Evolutionary conservation across 768 basidiomycete genomes (phyloP).

Genomic region (Heimioporus sp.): DNA sequence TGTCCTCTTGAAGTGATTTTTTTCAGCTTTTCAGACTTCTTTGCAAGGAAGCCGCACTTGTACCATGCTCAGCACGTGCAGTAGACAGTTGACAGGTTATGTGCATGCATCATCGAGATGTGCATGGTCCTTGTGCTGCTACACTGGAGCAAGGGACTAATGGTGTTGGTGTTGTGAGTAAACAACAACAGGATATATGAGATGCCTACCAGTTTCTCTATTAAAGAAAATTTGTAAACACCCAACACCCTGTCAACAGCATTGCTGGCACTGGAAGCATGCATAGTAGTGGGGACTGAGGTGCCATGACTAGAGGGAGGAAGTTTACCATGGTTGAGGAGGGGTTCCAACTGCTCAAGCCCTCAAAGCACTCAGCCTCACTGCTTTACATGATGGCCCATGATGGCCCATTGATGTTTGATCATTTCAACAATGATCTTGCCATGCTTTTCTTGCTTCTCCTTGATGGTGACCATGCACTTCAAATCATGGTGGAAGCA

Average conservation of each 20-base stretch:
- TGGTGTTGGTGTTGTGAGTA: conserved; percentile 3
- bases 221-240: conserved; percentile 75
- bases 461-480: conserved; percentile 79
- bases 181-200: not conserved
- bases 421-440: conserved; percentile 80
- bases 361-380: conserved; percentile 62
- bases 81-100: conserved; percentile 78
- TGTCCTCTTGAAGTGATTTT: conserved; percentile 59
- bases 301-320: conserved; percentile 49
- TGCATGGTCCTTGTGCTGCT: conserved; percentile 89
- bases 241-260: conserved; percentile 58
- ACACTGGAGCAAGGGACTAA: conserved; percentile 86
- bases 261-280: conserved; percentile 39
- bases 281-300: conserved; percentile 39
- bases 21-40: conserved; percentile 62
- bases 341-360: conserved; percentile 73
- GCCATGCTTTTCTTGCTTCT: conserved; percentile 82
- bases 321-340: conserved; percentile 71
- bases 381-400: conserved; percentile 66
- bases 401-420: conserved; percentile 77
- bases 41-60: conserved; percentile 49
- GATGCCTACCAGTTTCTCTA: conserved; percentile 76
- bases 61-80: conserved; percentile 75
- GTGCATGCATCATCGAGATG: conserved; percentile 76
- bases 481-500: conserved; percentile 71